Evolutionary conservation across 306 rosid genomes (phyloP).

Genomic region (Senna siamea): DNA sequence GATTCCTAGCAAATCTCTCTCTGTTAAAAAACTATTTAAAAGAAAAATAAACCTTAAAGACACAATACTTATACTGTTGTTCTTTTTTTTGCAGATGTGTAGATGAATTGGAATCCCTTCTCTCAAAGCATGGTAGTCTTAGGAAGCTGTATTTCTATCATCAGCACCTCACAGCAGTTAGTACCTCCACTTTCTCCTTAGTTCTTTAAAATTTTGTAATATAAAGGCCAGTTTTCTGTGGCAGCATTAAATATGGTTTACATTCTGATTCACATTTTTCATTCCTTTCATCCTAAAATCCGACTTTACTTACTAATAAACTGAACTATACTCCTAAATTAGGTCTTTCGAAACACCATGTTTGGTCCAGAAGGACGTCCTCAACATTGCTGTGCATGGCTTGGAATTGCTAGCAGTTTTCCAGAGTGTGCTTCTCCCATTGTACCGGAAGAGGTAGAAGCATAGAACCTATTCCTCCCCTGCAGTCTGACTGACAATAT

Average conservation of each 20-base stretch:
- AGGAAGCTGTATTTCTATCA: constrained; percentile 92
- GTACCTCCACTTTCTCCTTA: constrained; percentile 33
- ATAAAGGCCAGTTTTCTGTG: constrained; percentile 24
- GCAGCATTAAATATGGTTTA: constrained; percentile 26
- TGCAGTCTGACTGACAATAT: background rate
- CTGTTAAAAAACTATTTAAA: background rate
- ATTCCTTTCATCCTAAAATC: constrained; percentile 40
- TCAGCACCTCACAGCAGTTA: constrained; percentile 93
- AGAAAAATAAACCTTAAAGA: constrained; percentile 6
- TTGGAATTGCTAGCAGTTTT: constrained; percentile 97
- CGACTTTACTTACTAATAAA: constrained; percentile 11
- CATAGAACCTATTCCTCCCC: constrained; percentile 37
- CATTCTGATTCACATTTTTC: constrained; percentile 32
- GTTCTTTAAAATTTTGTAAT: constrained; percentile 27
- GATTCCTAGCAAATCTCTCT: constrained; percentile 1
- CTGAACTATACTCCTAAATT: constrained; percentile 34
- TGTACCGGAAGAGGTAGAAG: constrained; percentile 89
- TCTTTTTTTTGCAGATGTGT: constrained; percentile 72
- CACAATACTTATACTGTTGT: constrained; percentile 30
- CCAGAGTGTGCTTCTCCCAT: constrained; percentile 94
- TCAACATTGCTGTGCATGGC: constrained; percentile 99
- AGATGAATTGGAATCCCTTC: constrained; percentile 89
- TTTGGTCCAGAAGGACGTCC: constrained; percentile 99
- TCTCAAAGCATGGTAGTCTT: constrained; percentile 93
- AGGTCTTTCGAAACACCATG: constrained; percentile 99